Base-by-base conservation (phyloP, 306 rosid genomes). In the Delonix regia region DNA sequence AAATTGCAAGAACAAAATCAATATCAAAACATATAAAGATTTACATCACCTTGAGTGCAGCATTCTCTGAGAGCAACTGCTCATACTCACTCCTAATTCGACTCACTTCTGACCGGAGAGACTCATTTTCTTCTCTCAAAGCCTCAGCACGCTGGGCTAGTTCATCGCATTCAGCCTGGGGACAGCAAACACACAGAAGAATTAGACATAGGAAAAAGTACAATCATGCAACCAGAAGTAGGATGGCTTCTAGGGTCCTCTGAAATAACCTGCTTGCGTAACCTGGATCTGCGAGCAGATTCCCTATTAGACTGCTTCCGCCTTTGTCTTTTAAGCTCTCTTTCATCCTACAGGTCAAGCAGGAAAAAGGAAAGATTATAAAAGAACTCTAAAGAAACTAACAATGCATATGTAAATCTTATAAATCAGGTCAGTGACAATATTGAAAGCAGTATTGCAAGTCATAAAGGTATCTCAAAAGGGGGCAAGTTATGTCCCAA, bases 221-320 rank as follows among this genome's bases (percentile, higher is more conserved):
- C 28, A 82, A 49, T 55, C 75, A 74, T 65, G 77, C 69, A 66
- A 47, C 64, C 47, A 30, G 30, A 30, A 13, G 59, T 60, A 81
- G 59, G 71, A 82, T 65, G 74, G 28, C 14, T 24, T 28, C 39
- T 9, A 48, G 42, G 36, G 30, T 55, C 33, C 49, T 71, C 27
- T 75, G 14, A 38, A 1, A 66, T 83, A 49, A 93, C 98, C 96
- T 95, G 98, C 83, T 95, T 95, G 67, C 99, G 98, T 87, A 95
- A 81, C 85, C 99, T 92, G 73, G 98, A 93, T 70, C 98, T 83
- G 38, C 98, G 97, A 71, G 99, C 98, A 45, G 98, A 95, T 86
- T 95, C 99, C 78, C 99, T 89, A 53, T 95, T 95, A 10, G 99
- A 95, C 83, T 95, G 99, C 87, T 93, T 95, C 85, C 98, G 86